A percentile compares a stretch with the other conserved stretches of the same genome.
Evolutionary conservation across 2,329 filamentous ascomycete genomes (phyloP).

Genomic region (Calonectria multiphialidica): DNA sequence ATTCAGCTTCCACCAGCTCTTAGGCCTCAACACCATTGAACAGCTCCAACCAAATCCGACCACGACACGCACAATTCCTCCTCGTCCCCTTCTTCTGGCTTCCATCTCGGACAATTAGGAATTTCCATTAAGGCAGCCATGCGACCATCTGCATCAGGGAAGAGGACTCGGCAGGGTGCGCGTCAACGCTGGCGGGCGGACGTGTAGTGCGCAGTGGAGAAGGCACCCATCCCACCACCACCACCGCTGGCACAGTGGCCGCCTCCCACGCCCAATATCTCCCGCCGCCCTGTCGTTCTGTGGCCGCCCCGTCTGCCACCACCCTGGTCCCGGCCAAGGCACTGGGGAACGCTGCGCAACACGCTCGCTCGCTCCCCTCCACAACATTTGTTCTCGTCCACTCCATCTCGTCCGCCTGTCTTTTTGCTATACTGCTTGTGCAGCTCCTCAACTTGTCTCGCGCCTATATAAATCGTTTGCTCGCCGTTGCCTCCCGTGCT

Average conservation of each 20-base stretch:
- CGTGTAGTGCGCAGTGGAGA: constrained; percentile 17
- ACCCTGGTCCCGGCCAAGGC: constrained; percentile 37
- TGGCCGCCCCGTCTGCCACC: constrained; percentile 19
- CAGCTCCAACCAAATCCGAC: constrained; percentile 8
- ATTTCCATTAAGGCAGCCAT: constrained; percentile 25
- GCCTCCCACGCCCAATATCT: constrained; percentile 19
- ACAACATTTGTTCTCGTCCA: constrained; percentile 39
- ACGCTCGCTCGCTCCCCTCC: constrained; percentile 25
- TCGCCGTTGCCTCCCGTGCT: constrained; percentile 9
- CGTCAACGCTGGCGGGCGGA: constrained; percentile 7
- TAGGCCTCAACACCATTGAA: constrained; percentile 21
- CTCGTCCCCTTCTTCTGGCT: background rate
- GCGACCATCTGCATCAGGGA: constrained; percentile 11
- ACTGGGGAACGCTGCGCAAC: constrained; percentile 33
- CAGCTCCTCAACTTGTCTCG: constrained; percentile 14
- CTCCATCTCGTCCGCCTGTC: constrained; percentile 40
- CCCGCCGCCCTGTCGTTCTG: constrained; percentile 35
- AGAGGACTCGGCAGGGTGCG: constrained; percentile 4
- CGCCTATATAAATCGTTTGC: constrained; percentile 36
- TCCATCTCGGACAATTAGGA: background rate
- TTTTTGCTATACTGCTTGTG: constrained; percentile 20
- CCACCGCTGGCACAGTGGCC: background rate
- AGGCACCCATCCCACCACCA: constrained; percentile 24
- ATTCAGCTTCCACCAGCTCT: constrained; percentile 6
- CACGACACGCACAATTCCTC: background rate